phyloP scores from a whole-genome alignment of 2,329 filamentous ascomycete species.

The Tothia fuscella region DNA sequence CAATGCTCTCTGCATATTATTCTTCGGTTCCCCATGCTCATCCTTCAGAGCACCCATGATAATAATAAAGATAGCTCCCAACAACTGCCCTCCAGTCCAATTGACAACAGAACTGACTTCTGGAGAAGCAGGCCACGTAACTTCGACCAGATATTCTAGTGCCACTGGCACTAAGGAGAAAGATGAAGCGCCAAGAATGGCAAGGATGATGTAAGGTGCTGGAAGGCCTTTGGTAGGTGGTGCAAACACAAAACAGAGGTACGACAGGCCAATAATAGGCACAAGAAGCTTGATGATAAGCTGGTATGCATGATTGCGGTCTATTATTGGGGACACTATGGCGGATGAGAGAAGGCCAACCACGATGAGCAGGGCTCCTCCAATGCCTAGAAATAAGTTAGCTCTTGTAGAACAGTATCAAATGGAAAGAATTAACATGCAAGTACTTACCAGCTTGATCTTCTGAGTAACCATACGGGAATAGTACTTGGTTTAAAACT shows the following conservation, averaged over 20 bases:
- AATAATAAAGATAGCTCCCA: slow-evolving; percentile 77
- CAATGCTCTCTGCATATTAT: slow-evolving; percentile 62
- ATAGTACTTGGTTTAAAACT: slow-evolving; percentile 79
- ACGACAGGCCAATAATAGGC: slow-evolving; percentile 60
- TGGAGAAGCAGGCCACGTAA: slow-evolving; percentile 76
- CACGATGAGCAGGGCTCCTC: slow-evolving; percentile 77
- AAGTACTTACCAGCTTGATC: slow-evolving; percentile 74
- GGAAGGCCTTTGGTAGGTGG: slow-evolving; percentile 48
- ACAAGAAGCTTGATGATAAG: slow-evolving; percentile 60
- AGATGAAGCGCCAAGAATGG: slow-evolving; percentile 63
- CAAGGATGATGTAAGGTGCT: slow-evolving; percentile 64
- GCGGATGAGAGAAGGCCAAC: slow-evolving; percentile 72
- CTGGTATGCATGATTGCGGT: slow-evolving; percentile 72
- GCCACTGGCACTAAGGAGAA: slow-evolving; percentile 76
- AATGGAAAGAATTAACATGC: too few species aligned
- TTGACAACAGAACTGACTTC: slow-evolving; percentile 74
- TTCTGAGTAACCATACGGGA: slow-evolving; percentile 74
- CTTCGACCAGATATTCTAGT: slow-evolving; percentile 76
- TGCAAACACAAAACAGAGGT: slow-evolving; percentile 74
- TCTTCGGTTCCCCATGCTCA: slow-evolving; percentile 39
- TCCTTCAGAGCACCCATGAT: slow-evolving; percentile 63
- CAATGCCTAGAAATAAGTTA: too few species aligned
- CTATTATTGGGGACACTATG: slow-evolving; percentile 67
- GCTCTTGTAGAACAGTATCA: too few species aligned
- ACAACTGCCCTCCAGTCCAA: slow-evolving; percentile 76